These are phyloP conservation scores for Didymella arachidicola DNA, from an alignment of 2,329 filamentous ascomycete genomes.

Conservation along the genomic window DNA sequence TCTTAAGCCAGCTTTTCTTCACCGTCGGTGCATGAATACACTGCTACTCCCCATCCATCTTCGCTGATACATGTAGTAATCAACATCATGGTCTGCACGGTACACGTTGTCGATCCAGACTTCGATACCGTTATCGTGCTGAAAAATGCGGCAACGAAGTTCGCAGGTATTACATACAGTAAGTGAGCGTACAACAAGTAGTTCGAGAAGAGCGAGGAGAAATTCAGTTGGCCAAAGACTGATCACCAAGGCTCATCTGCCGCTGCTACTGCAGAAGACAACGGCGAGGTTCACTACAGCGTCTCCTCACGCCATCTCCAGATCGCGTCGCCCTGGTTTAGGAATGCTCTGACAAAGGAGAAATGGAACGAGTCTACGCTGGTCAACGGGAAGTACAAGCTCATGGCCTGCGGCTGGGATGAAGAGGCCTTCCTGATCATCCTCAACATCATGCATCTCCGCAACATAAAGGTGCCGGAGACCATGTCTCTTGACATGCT, in stretches of 20 bases:
- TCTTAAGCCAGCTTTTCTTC: no score
- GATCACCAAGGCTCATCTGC: no score
- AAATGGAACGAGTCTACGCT: slow-evolving; percentile 9
- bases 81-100: neutral
- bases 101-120: slow-evolving; percentile 4
- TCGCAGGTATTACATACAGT: no score
- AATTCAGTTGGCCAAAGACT: no score
- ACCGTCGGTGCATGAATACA: no score
- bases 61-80: no score
- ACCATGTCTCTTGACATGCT: slow-evolving; percentile 53
- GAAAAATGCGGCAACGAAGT: neutral
- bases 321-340: slow-evolving; percentile 15
- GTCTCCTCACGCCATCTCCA: slow-evolving; percentile 18
- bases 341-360: neutral
- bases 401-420: slow-evolving; percentile 39
- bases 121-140: slow-evolving; percentile 2
- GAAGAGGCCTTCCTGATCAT: slow-evolving; percentile 53
- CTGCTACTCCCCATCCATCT: no score
- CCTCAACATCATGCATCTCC: slow-evolving; percentile 58
- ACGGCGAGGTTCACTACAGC: neutral
- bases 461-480: slow-evolving; percentile 52
- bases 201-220: no score
- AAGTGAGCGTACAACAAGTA: no score
- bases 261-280: no score
- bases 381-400: slow-evolving; percentile 21